Evolutionary conservation across 768 basidiomycete genomes (phyloP), one percentile per base, ranked within the genome.

Genomic region (Candolleomyces efflorescens): DNA sequence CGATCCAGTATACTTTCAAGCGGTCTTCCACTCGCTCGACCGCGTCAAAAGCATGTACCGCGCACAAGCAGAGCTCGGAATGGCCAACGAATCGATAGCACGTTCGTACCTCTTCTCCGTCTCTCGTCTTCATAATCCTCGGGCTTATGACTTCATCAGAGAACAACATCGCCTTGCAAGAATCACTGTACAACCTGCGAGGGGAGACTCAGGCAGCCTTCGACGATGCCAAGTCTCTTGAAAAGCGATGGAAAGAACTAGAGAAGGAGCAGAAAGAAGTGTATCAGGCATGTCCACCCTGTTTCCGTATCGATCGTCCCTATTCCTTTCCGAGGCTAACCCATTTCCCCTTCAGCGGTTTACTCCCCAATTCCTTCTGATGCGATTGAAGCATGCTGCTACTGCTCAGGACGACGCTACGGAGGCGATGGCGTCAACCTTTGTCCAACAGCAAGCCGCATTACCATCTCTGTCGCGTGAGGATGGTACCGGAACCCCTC

Each of bases 381-480:
- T 95, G 75, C 86, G 95, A 2, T 80, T 96, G 12, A 82, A 86
- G 45, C 94, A 98, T 67, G 89, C 93, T 32, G 87, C 89, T 17
- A 93, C 89, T 0, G 88, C 89, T 20, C 94, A 95, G 71, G 96
- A 98, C 62, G 94, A 94, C 58, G 75, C 82, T 13, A 94, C 93
- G 1, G 96, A 98, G 70, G 77, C 84, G 2, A 73, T 96, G 22
- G 93, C 94, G 1, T 82, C 86, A n/a, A 74, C 84, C 0, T 97
- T 98, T 67, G 81, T 97, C 24, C 85, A 89, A 56, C 83, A 83
- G 5, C 78, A 80, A 9, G 67, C 75, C 36, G 51, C 72, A 18
- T 62, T 71, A 18, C 68, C 76, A 15, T 41, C 74, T 15, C 60
- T 72, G 17, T n/a, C 59, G 10, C 52, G 49, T 24, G 69, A 64